Evolutionary conservation across 1,284 basidiomycete genomes (phyloP), one percentile per base, ranked within the genome.

Genomic region (Cryptococcus sp.): DNA sequence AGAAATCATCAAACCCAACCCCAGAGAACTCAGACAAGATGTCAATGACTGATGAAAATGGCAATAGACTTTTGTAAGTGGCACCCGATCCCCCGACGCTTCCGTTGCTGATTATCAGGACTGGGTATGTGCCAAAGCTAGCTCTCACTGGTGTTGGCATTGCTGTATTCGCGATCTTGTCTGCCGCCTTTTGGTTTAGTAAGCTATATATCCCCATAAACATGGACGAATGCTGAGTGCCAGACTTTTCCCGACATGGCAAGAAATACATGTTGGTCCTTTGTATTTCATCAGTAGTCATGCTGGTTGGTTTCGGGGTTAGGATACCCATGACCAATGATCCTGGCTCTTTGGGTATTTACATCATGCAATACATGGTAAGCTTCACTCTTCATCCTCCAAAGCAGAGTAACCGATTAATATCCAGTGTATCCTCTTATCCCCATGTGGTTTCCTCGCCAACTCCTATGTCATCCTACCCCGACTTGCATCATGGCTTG

Each of bases 381-480:
- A 77, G 62, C 57, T 13, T 19, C n/a, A 28, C 23, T 32, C 10
- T 23, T 18, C 10, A 39, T 25, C n/a, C 16, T 46, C 19, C 36
- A n/a, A 34, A 28, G 28, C 28, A 4, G 28, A 28, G 28, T 28
- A 28, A n/a, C 28, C 11, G 28, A 37, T 22, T 19, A 14, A 19
- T 39, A 31, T 44, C 14, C 50, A 64, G 66, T 53, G 64, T 46
- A 58, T 59, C 3, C 53, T 70, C 5, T 56, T 69, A 23, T 57
- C 81, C 76, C 84, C 86, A 4, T 87, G 85, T 61, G 83, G 82
- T n/a, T 87, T 86, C 75, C 83, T 87, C 56, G 85, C 85, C 3
- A 80, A 84, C 25, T 80, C 83, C 64, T 87, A 87, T 60, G 76
- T 86, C 48, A 76, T 87, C 21, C 78, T 87, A 7, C 84, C 85